phyloP scores from a whole-genome alignment of 805 yeast species.

The Metschnikowia gelsemii region DNA sequence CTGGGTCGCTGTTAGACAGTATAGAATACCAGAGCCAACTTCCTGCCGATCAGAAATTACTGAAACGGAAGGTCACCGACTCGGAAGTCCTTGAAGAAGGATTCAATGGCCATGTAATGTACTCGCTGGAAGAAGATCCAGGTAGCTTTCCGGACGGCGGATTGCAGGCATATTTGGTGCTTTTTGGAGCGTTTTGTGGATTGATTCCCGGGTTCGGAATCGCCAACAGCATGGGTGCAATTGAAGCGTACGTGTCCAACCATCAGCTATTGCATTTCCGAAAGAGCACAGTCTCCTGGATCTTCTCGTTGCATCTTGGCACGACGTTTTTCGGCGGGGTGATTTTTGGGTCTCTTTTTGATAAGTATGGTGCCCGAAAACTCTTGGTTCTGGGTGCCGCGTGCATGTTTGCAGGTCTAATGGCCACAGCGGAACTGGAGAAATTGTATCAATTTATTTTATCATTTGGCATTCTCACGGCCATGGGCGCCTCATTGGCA shows the following conservation, averaged over 20 bases:
- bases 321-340: conserved; percentile 27
- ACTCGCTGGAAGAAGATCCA: conserved; percentile 14
- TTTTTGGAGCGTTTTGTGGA: conserved; percentile 24
- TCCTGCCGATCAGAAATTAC: background rate
- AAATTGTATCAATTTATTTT: conserved; percentile 51
- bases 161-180: conserved; percentile 23
- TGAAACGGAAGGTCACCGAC: background rate
- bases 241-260: conserved; percentile 22
- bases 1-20: no score
- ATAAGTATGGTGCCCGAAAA: conserved; percentile 42
- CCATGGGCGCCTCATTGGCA: conserved; percentile 43
- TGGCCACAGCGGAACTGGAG: conserved; percentile 45
- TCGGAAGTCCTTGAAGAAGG: background rate
- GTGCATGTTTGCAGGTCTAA: conserved; percentile 37
- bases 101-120: conserved; percentile 15
- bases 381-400: conserved; percentile 39
- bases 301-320: conserved; percentile 22
- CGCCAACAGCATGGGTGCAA: conserved; percentile 24
- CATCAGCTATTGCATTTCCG: conserved; percentile 15
- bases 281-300: conserved; percentile 22
- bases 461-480: conserved; percentile 46
- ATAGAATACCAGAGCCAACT: no score
- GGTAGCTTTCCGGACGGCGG: conserved; percentile 29
- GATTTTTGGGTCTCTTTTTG: conserved; percentile 48
- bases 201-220: conserved; percentile 24